Evolutionary conservation across 768 basidiomycete genomes (phyloP), one percentile per base, ranked within the genome.

Genomic region (Pleurotus tuber-regium): DNA sequence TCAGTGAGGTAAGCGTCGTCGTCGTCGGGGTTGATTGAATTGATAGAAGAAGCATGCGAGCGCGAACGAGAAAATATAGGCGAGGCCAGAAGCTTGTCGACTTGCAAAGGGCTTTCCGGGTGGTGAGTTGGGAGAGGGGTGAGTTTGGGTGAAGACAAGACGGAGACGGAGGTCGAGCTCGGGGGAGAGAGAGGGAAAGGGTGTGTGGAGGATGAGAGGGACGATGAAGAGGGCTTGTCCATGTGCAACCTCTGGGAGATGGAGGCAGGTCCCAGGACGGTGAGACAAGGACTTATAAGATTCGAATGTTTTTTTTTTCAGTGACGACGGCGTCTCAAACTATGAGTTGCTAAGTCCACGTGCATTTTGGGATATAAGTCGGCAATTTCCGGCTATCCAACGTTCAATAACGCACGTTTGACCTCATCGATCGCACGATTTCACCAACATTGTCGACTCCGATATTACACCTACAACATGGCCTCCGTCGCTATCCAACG

Each of bases 121-220:
- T 41, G 54, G 54, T 56, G 57, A 47, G 55, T 52, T 36, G 43
- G 44, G 50, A 50, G 58, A 28, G 57, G 55, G 30, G 57, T 39
- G 48, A 58, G 56, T 43, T 59, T 62, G 43, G 66, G 59, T 31
- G 63, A 60, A 43, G 60, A 57, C 21, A 51, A 52, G 5, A 58
- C 61, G 36, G 64, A 63, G 55, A 57, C 61, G n/a, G 61, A 60
- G 7, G 64, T 60, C 14, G 79, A 76, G 50, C 66, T 72, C 7
- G 78, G 70, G 25, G 77, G 76, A n/a, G 77, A 77, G 39, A 74
- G 66, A 1, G 76, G 76, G 54, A 76, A 78, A 35, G 57, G 65
- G 54, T 68, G 69, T 14, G 40, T 12, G 29, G 4, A 33, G 26
- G 26, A 19, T 18, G 28, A 11, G 33, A 35, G 12, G 12, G 35